Evolutionary conservation across 176 grass and related monocot species (phyloP).

Genomic region (Hordeum vulgare): DNA sequence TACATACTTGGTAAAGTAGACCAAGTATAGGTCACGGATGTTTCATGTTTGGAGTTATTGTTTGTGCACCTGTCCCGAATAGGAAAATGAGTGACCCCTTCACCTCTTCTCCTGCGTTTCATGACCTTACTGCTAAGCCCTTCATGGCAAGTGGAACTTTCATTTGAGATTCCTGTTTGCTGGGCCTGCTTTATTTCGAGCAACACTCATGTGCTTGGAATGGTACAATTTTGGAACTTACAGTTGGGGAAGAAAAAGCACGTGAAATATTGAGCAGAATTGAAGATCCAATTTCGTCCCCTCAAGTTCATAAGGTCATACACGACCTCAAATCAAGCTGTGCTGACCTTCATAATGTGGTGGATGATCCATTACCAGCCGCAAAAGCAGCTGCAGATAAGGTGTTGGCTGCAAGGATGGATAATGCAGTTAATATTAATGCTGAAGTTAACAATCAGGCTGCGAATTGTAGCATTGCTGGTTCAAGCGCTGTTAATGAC

Average conservation of each 20-base stretch:
- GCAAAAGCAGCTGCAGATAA: constrained; percentile 41
- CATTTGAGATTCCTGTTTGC: background rate
- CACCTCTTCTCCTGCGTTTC: background rate
- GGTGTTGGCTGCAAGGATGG: constrained; percentile 29
- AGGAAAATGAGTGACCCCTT: background rate
- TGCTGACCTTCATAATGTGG: constrained; percentile 32
- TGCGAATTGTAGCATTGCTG: background rate
- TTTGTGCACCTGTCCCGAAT: background rate
- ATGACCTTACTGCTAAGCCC: background rate
- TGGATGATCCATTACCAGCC: constrained; percentile 50
- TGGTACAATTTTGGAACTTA: constrained; percentile 11
- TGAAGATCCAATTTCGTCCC: constrained; percentile 11
- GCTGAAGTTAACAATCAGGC: background rate
- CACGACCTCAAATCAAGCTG: constrained; percentile 45
- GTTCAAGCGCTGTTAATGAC: background rate
- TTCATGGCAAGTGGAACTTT: background rate
- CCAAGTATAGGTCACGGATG: background rate
- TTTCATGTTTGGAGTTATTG: background rate
- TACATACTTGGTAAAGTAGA: background rate
- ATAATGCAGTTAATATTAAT: background rate
- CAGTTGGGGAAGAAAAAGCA: constrained; percentile 24
- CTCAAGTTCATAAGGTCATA: constrained; percentile 37
- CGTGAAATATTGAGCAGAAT: constrained; percentile 13
- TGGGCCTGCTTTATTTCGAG: background rate
- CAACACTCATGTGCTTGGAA: background rate